Evolutionary conservation across 2,329 filamentous ascomycete genomes (phyloP).

Genomic region (Scytalidium lignicola): DNA sequence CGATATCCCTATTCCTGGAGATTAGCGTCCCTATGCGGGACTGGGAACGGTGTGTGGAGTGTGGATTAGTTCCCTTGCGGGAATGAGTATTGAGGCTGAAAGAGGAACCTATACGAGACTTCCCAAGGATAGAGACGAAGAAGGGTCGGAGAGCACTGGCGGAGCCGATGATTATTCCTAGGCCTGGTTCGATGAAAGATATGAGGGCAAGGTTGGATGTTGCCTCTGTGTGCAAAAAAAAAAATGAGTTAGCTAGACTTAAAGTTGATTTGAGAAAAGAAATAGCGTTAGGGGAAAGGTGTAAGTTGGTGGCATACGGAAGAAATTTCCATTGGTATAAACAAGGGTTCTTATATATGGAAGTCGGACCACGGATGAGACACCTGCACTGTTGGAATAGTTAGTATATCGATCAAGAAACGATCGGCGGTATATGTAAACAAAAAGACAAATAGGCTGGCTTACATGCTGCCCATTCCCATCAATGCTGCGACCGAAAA

Average conservation of each 20-base stretch:
- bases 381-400: slow-evolving; percentile 1
- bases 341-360: slow-evolving; percentile 1
- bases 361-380: slow-evolving; percentile 2
- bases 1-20: neutral
- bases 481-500: slow-evolving; percentile 3
- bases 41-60: neutral
- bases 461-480: slow-evolving; percentile 3
- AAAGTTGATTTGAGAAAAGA: no score
- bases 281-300: no score
- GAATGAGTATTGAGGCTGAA: neutral
- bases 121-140: slow-evolving; percentile 1
- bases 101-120: neutral
- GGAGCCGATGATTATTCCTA: slow-evolving; percentile 6
- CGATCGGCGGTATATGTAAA: neutral
- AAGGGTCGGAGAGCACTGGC: slow-evolving; percentile 2
- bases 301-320: neutral
- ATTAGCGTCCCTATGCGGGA: neutral
- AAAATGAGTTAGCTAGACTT: no score
- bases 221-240: neutral
- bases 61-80: neutral
- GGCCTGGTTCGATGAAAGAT: slow-evolving; percentile 1
- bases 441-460: neutral
- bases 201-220: slow-evolving; percentile 2
- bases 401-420: neutral
- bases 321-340: slow-evolving; percentile 2